phyloP scores from a whole-genome alignment of 345 rosid species.

The Mangifera indica region DNA sequence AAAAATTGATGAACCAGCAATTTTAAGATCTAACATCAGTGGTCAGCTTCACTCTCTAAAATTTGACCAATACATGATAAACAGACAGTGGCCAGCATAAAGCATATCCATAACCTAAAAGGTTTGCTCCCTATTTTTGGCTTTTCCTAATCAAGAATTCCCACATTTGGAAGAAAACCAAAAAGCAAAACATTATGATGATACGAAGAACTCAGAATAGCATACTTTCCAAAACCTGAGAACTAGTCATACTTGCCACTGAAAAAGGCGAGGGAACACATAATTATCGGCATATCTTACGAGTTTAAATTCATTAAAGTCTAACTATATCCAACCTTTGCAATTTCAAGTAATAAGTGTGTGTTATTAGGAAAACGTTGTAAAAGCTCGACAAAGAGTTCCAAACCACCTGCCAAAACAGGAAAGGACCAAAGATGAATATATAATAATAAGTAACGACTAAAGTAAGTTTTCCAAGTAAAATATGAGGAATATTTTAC shows the following conservation, averaged over 20 bases:
- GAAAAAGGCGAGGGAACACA: neutral
- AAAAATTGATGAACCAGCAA: slow-evolving; percentile 7
- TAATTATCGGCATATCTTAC: neutral
- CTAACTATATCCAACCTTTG: slow-evolving; percentile 64
- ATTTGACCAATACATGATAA: no score
- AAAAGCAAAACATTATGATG: no score
- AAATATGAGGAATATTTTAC: slow-evolving; percentile 4
- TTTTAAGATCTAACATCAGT: neutral
- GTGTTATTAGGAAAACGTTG: slow-evolving; percentile 88
- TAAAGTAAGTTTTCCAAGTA: neutral
- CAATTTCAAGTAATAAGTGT: slow-evolving; percentile 89
- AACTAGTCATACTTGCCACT: no score
- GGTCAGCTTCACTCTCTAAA: neutral
- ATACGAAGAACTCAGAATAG: no score
- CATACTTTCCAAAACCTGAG: no score
- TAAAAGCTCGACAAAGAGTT: slow-evolving; percentile 70
- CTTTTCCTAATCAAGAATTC: no score
- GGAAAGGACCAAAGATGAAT: neutral
- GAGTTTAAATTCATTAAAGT: slow-evolving; percentile 9
- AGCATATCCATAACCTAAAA: no score
- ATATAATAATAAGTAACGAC: slow-evolving; percentile 4
- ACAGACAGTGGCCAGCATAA: no score
- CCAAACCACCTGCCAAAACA: slow-evolving; percentile 78
- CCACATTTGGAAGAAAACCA: no score
- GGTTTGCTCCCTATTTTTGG: no score